These are phyloP conservation scores for Solanum megistacrolobum DNA, from an alignment of 257 asterid genomes.

Conservation along the genomic window DNA sequence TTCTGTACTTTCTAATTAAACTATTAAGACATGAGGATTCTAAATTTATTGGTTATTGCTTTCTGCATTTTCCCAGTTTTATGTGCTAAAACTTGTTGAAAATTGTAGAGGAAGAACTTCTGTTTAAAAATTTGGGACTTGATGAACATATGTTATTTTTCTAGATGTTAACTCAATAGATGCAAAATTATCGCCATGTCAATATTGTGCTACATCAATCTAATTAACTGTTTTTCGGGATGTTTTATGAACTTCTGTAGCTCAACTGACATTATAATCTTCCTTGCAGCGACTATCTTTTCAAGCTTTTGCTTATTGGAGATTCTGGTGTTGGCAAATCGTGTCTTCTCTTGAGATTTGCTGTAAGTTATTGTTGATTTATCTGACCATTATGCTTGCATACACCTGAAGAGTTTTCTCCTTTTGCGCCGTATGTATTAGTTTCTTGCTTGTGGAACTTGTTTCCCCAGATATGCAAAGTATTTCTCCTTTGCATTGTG, in stretches of 20 bases:
- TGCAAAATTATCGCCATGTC: no score
- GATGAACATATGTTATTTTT: not conserved
- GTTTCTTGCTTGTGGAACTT: not conserved
- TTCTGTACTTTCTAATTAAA: not conserved
- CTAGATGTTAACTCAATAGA: not conserved
- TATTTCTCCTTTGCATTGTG: not conserved
- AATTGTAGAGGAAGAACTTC: not conserved
- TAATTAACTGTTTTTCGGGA: not conserved
- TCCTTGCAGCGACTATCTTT: conserved; percentile 52
- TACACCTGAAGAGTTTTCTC: not conserved
- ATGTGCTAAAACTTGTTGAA: not conserved
- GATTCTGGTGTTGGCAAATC: conserved; percentile 76
- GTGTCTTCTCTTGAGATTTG: conserved; percentile 70
- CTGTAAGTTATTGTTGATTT: conserved; percentile 32
- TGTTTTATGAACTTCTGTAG: not conserved
- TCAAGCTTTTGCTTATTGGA: conserved; percentile 71
- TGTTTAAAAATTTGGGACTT: not conserved
- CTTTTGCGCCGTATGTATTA: not conserved
- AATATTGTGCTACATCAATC: not conserved
- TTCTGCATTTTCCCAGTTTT: not conserved
- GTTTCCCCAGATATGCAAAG: not conserved
- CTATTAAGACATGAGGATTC: not conserved
- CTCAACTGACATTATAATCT: not conserved
- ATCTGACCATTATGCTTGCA: not conserved
- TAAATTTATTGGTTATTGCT: not conserved